Evolutionary conservation across 495 filamentous ascomycete genomes (phyloP), one percentile per base, ranked within the genome.

Genomic region (Lichina pygmaea): DNA sequence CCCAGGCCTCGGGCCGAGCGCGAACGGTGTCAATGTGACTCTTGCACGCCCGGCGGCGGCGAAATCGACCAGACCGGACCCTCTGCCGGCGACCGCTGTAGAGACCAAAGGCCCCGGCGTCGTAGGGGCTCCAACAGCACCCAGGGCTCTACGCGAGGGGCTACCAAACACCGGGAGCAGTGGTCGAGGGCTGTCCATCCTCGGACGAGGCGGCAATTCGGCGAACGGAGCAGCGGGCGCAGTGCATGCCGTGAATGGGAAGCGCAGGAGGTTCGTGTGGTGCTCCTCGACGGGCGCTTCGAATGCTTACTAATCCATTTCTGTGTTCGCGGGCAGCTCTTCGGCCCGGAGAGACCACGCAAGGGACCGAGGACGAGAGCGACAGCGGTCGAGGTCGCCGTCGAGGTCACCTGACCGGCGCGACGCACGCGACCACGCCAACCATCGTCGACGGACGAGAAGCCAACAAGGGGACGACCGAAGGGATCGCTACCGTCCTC

Each of bases 61-160:
- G 10, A 39, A 15, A 15, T 3, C 36, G 10, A 39, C 10, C 11
- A 39, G 13, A 15, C 13, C 36, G 36, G 36, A 39, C 11, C 46
- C 48, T 46, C 46, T 57, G 38, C 49, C 52, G 34, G 46, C 53
- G 6, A 48, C 55, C 38, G 57, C 57, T 15, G 49, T 55, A 37
- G 61, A 62, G 50, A 63, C 64, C 0, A 57, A 58, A 52, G 72
- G 71, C 10, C 61, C 66, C 37, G 75, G 75, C n/a, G 75, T 79
- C 41, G 72, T 68, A 57, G 75, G 75, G 58, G 89, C 89, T 30
- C 89, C 89, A 32, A 89, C 78, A 44, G 89, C 83, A 1, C 89
- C 89, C 3, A 85, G 89, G 59, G 89, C 91, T 13, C 84, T 95
- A 75, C 65, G 91, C 50, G 73, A 86, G 54, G 85, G 86, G 13